Percentiles rank a stretch among this genome's conserved stretches.
Conservation (phyloP, 2,329 filamentous ascomycete species). For the Pseudogymnoascus sp. region DNA sequence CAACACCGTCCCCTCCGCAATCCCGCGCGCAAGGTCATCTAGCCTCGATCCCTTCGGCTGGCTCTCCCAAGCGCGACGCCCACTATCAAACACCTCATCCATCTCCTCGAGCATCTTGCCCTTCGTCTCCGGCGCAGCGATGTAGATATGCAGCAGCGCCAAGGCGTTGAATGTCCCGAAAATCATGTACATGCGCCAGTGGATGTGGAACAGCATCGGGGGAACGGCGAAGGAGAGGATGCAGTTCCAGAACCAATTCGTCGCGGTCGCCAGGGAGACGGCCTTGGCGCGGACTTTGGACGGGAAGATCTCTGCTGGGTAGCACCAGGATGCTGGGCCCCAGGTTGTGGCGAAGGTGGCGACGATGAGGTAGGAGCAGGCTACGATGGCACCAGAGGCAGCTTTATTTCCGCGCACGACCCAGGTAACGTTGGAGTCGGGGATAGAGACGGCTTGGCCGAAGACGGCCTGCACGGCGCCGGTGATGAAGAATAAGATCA, state of each 20-base stretch:
- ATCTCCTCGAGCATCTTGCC: conserved; percentile 71
- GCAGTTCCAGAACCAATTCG: conserved; percentile 73
- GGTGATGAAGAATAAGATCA: conserved; percentile 50
- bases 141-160: conserved; percentile 60
- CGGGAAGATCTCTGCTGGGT: conserved; percentile 60
- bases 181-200: conserved; percentile 61
- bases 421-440: conserved; percentile 44
- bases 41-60: conserved; percentile 35
- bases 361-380: conserved; percentile 65
- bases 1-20: conserved; percentile 37
- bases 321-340: conserved; percentile 41
- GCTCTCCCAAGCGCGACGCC: conserved; percentile 49
- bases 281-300: conserved; percentile 62
- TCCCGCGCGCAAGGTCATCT: conserved; percentile 39
- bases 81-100: conserved; percentile 60
- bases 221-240: conserved; percentile 45
- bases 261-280: conserved; percentile 64
- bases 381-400: conserved; percentile 54
- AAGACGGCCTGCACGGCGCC: conserved; percentile 53
- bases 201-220: conserved; percentile 44
- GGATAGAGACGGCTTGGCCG: conserved; percentile 40
- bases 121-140: conserved; percentile 59
- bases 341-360: conserved; percentile 58
- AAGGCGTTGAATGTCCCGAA: conserved; percentile 64
- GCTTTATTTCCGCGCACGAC: conserved; percentile 42